A percentile compares a stretch with the other conserved stretches of the same genome.
Conservation (phyloP, 2,329 filamentous ascomycete species). For the Didymellaceae sp. region DNA sequence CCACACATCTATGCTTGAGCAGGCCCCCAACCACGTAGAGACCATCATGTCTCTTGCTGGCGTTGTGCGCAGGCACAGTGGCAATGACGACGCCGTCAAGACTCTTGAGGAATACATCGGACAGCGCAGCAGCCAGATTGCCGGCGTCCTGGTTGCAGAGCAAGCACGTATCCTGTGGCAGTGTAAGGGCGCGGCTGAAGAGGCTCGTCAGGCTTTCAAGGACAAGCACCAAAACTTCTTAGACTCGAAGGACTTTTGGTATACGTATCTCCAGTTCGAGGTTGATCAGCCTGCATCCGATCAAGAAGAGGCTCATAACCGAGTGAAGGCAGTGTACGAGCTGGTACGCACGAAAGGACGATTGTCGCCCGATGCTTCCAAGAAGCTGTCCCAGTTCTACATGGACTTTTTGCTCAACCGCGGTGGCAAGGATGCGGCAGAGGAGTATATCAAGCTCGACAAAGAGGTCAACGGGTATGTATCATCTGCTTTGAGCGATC, state of each 20-base stretch:
- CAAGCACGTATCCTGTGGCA: constrained; percentile 90
- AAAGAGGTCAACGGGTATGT: constrained; percentile 79
- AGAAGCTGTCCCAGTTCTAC: constrained; percentile 78
- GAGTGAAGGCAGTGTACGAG: constrained; percentile 81
- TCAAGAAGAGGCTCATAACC: constrained; percentile 69
- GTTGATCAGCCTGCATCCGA: constrained; percentile 76
- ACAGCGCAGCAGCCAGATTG: constrained; percentile 76
- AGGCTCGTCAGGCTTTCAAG: constrained; percentile 82
- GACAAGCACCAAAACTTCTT: constrained; percentile 84
- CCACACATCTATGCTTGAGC: constrained; percentile 77
- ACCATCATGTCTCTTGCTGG: constrained; percentile 89
- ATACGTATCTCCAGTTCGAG: constrained; percentile 87
- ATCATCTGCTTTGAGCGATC: constrained; percentile 40
- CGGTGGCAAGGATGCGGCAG: constrained; percentile 82
- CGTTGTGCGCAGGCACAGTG: constrained; percentile 80
- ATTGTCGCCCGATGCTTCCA: constrained; percentile 70
- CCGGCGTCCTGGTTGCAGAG: constrained; percentile 85
- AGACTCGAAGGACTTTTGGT: constrained; percentile 89
- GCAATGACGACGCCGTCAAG: constrained; percentile 82
- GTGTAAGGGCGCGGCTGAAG: constrained; percentile 78
- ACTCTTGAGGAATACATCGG: constrained; percentile 82
- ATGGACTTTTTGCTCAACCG: constrained; percentile 83
- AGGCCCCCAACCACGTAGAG: constrained; percentile 82
- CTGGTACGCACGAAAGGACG: constrained; percentile 76
- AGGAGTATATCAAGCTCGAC: constrained; percentile 83